phyloP scores from a whole-genome alignment of 768 basidiomycete species.

The Termitomyces sp. region DNA sequence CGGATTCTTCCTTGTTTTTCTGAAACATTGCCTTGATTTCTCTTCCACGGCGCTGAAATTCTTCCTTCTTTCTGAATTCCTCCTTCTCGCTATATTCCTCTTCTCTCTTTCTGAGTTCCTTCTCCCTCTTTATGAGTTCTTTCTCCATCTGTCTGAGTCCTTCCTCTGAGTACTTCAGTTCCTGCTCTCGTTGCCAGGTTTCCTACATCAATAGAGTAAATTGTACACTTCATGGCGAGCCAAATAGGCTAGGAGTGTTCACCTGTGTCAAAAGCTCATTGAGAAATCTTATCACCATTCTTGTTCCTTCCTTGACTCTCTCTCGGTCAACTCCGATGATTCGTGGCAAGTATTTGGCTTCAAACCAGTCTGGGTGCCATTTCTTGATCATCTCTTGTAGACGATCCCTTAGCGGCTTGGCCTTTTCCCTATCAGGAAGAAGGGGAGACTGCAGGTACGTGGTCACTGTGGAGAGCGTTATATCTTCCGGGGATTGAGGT shows the following conservation, averaged over 20 bases:
- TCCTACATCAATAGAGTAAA: constrained; percentile 20
- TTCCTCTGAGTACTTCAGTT: no score
- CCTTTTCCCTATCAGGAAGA: constrained; percentile 49
- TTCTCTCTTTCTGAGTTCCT: no score
- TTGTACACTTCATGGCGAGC: constrained; percentile 11
- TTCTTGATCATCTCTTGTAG: constrained; percentile 70
- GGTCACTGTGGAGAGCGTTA: constrained; percentile 51
- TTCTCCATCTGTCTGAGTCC: no score
- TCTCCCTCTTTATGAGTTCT: no score
- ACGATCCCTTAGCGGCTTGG: constrained; percentile 61
- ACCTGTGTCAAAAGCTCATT: constrained; percentile 64
- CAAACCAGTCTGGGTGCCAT: constrained; percentile 86
- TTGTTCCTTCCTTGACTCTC: constrained; percentile 69
- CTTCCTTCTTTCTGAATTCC: no score
- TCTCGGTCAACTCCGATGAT: constrained; percentile 63
- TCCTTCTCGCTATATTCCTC: no score
- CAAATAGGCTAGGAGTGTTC: constrained; percentile 30
- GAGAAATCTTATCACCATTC: constrained; percentile 64
- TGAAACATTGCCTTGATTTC: no score
- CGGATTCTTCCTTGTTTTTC: no score
- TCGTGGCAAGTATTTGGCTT: constrained; percentile 61
- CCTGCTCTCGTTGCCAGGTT: no score
- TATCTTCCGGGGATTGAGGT: constrained; percentile 56
- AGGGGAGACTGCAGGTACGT: constrained; percentile 61
- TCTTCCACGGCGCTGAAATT: no score